Evolutionary conservation across 805 yeast genomes (phyloP).

Genomic region (Dipodascus geniculatus): DNA sequence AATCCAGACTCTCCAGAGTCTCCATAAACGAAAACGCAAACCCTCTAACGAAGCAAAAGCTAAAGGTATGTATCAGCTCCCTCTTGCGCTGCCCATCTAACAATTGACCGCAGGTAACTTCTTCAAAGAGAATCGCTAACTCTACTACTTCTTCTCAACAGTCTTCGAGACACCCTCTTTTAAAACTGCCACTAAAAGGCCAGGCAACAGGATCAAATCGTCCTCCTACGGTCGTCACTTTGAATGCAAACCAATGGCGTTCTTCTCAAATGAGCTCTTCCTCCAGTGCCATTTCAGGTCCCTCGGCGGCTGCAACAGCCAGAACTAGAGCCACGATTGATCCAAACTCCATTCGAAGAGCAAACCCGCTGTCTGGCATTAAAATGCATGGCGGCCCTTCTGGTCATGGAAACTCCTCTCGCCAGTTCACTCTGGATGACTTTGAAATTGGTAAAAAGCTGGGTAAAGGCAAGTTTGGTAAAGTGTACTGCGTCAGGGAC

Average conservation of each 20-base stretch:
- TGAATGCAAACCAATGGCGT: conserved; percentile 12
- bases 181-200: conserved; percentile 15
- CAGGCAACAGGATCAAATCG: conserved; percentile 4
- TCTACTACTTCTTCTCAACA: not conserved
- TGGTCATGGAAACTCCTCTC: conserved; percentile 4
- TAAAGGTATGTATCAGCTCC: not conserved
- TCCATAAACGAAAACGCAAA: conserved; percentile 16
- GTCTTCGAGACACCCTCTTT: conserved; percentile 13
- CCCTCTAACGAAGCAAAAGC: conserved; percentile 6
- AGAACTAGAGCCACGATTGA: conserved; percentile 2
- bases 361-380: conserved; percentile 16
- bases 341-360: conserved; percentile 9
- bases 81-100: not conserved
- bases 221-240: conserved; percentile 6
- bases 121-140: not conserved
- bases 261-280: conserved; percentile 2
- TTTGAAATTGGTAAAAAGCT: conserved; percentile 80
- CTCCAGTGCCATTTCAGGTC: conserved; percentile 4
- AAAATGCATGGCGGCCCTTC: conserved; percentile 3
- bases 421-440: conserved; percentile 38
- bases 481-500: conserved; percentile 81
- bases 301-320: not conserved
- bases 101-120: not conserved
- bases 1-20: conserved; percentile 13
- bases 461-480: conserved; percentile 91